Evolutionary conservation across 805 yeast genomes (phyloP), one percentile per base, ranked within the genome.

Genomic region (Sporopachydermia lactativora): DNA sequence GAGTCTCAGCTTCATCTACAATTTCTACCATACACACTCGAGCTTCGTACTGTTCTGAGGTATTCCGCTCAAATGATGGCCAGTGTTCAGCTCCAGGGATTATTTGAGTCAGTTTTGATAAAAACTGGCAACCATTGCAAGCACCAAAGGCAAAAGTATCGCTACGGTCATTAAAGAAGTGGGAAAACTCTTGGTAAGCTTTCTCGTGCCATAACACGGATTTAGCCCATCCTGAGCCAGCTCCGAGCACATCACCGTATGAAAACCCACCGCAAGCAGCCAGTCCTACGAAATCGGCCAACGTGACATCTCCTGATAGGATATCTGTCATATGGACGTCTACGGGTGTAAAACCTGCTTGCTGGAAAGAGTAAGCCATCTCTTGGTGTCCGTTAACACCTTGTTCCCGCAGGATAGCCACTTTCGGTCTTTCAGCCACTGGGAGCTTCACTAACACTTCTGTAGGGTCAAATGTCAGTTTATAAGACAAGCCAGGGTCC

Each of bases 181-280:
- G 70, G 48, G 65, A 61, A 59, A 92, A 92, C 64, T 84, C 88
- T 18, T 67, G 53, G 56, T 92, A 76, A 31, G 89, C 81, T 41
- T 63, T 66, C 31, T 75, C 83, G 56, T 89, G 81, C 71, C 78
- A 86, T 49, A 92, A 64, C 5, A 92, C 95, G 14, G 96, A 84
- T 55, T 85, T 86, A 43, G 98, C 98, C 98, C 98, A 92, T 43
- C 98, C 98, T 41, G 89, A 81, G 57, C 96, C 98, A 28, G 98
- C 98, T 50, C 98, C 98, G 45, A 92, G 68, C 39, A 92, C 98
- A 62, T 92, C 98, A 70, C 98, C 98, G 55, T 88, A 92, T 1
- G 96, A 85, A 69, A 92, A 92, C 13, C 98, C 98, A 62, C 98
- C 98, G 65, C 98, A 94, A 3, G 97, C 97, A 36, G 96, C 97